Evolutionary conservation across 768 basidiomycete species (phyloP), one percentile per base, ranked within the genome.

Genomic region (Hydnum rufescens): DNA sequence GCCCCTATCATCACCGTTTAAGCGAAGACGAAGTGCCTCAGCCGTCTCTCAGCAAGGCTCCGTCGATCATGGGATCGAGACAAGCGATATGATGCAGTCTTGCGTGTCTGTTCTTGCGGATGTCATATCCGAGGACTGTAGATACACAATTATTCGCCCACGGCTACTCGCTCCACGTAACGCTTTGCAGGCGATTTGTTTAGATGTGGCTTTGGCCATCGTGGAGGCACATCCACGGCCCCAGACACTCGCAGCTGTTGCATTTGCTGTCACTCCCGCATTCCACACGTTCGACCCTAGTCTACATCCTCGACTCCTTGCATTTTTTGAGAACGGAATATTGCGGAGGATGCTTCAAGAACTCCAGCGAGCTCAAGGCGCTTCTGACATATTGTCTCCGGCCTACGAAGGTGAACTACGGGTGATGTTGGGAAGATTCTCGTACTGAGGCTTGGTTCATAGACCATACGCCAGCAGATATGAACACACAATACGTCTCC

Each of bases 81-180:
- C n/a, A n/a, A n/a, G n/a, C n/a, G n/a, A n/a, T n/a, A n/a, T n/a
- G n/a, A n/a, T n/a, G n/a, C n/a, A n/a, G n/a, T 52, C 34, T 19
- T 82, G 78, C 61, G 71, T 80, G 8, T 71, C 70, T 26, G 64
- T 76, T 32, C 70, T 80, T 31, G 69, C 70, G n/a, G 82, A 77
- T 1, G 66, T 88, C 22, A 67, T 86, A 18, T 64, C 68, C 3
- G 78, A 81, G 53, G 86, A 88, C 59, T 82, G 82, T 60, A 75
- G 82, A 2, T 82, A 75, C 63, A 72, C 72, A 55, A 70, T 74
- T 2, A 63, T 70, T 6, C 68, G 65, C 5, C 77, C 79, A 16
- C 71, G 79, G 3, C 82, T 78, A 2, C 68, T 68, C 0, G 71
- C 75, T 28, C 86, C 86, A 13, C 81, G 84, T 2, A 76, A 84